These are phyloP conservation scores for Spizellomyces punctatus DNA, from an alignment of 192 early-diverging fungal genomes.

Conservation along the genomic window DNA sequence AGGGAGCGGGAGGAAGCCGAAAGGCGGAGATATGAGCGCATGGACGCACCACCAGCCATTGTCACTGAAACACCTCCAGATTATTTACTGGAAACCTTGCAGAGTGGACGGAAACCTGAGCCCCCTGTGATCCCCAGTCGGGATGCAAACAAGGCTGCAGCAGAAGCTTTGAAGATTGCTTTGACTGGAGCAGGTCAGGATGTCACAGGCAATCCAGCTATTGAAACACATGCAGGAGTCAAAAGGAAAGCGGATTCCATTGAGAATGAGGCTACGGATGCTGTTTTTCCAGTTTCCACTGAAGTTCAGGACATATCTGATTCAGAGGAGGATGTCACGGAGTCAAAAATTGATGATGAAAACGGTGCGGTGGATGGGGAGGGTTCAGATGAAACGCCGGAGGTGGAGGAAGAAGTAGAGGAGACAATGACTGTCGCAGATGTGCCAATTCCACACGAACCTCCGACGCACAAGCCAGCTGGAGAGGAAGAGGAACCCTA, in stretches of 20 bases:
- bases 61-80: slow-evolving; percentile 1
- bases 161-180: slow-evolving; percentile 41
- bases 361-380: slow-evolving; percentile 49
- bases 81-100: slow-evolving; percentile 5
- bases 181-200: slow-evolving; percentile 7
- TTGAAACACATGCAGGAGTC: background rate
- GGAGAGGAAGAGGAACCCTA: slow-evolving; percentile 52
- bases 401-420: slow-evolving; percentile 37
- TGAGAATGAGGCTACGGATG: slow-evolving; percentile 3
- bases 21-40: background rate
- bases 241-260: slow-evolving; percentile 31
- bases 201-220: background rate
- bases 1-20: slow-evolving; percentile 26
- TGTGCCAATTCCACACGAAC: slow-evolving; percentile 34
- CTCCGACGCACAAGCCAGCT: slow-evolving; percentile 28
- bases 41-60: slow-evolving; percentile 8
- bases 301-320: slow-evolving; percentile 17
- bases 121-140: slow-evolving; percentile 9
- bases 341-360: slow-evolving; percentile 46
- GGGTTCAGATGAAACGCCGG: slow-evolving; percentile 50
- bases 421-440: slow-evolving; percentile 42
- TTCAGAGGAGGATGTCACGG: slow-evolving; percentile 43
- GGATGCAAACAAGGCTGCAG: slow-evolving; percentile 49
- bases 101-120: background rate
- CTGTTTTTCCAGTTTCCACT: slow-evolving; percentile 1